Base-by-base conservation (phyloP, 2,329 filamentous ascomycete genomes). In the Penicillium italicum region DNA sequence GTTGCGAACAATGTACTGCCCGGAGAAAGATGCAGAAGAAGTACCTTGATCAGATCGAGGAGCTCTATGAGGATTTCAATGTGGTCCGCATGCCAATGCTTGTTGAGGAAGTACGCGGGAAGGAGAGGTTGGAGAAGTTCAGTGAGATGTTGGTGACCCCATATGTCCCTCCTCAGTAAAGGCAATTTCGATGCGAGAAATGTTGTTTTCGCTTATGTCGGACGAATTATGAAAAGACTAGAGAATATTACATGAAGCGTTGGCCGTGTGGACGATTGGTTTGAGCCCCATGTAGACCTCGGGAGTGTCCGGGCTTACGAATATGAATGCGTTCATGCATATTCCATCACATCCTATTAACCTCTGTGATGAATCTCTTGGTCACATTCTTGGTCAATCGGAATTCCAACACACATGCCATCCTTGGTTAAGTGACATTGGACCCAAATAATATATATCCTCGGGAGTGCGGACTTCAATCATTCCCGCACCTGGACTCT, bases 1-100 rank as follows among this genome's bases (percentile, higher is more conserved):
- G 85, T 34, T 99, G 94, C 76, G 91, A 97, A 60, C 94, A 99
- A 80, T 99, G 94, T 77, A 96, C 91, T 71, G 89, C 94, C 43
- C 82, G 94, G 62, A 82, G 92, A 69, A 95, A 95, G 80, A 99
- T 99, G 94, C 94, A 99, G 81, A 94, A 91, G 81, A 99, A 99
- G 80, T 99, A 99, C 72, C 82, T 99, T 41, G 92, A 97, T 72
- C 93, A 99, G 81, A 97, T 97, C 68, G 92, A 96, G 77, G 94
- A 99, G 79, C 78, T 99, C 56, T 99, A 99, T 73, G 92, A 97
- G 70, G 94, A 99, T 75, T 99, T 99, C 79, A 96, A 99, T 72
- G 92, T 99, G 37, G 93, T 99, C 65, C 93, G 93, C 81, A 97
- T 99, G 92, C 94, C 94, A 36, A 76, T 99, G 69, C 78, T 99